phyloP scores from a whole-genome alignment of 352 stramenopile genomes.

The Pythium phragmitis region DNA sequence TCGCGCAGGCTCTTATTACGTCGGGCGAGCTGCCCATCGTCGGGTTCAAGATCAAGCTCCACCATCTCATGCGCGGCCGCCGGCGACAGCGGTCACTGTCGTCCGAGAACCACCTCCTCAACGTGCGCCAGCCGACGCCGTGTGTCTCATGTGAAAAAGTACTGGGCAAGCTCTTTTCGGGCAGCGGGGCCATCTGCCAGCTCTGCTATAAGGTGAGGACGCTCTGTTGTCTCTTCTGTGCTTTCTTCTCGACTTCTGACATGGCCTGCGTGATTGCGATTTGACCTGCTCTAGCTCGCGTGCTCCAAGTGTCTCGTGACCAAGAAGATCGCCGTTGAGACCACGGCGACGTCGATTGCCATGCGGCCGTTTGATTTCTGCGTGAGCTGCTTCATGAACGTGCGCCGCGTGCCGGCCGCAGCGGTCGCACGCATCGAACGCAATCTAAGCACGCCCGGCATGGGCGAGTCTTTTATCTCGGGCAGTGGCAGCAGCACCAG shows the following conservation, averaged over 20 bases:
- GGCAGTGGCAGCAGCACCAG: background rate
- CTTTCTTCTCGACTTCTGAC: no score
- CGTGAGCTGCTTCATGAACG: conserved; percentile 13
- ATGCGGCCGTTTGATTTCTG: conserved; percentile 18
- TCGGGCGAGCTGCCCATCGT: conserved; percentile 16
- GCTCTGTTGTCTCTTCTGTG: background rate
- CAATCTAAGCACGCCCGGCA: background rate
- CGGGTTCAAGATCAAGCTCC: conserved; percentile 49
- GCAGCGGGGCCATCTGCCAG: conserved; percentile 15
- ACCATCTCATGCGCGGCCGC: conserved; percentile 33
- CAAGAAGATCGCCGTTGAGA: conserved; percentile 23
- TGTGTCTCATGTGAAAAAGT: conserved; percentile 17
- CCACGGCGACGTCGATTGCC: conserved; percentile 4
- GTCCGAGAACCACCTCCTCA: background rate
- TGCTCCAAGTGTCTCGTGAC: conserved; percentile 22
- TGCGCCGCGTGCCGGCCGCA: background rate
- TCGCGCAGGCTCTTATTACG: conserved; percentile 31
- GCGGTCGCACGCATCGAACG: conserved; percentile 4
- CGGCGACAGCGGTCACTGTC: background rate
- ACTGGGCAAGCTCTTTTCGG: conserved; percentile 2
- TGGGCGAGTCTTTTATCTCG: background rate
- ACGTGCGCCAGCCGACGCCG: background rate
- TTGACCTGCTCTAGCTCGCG: conserved; percentile 1
- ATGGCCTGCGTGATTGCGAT: no score
- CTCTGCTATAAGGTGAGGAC: conserved; percentile 21